These are phyloP conservation scores for Solanum aculeatissimum DNA, from an alignment of 305 asterid species.

Conservation along the genomic window DNA sequence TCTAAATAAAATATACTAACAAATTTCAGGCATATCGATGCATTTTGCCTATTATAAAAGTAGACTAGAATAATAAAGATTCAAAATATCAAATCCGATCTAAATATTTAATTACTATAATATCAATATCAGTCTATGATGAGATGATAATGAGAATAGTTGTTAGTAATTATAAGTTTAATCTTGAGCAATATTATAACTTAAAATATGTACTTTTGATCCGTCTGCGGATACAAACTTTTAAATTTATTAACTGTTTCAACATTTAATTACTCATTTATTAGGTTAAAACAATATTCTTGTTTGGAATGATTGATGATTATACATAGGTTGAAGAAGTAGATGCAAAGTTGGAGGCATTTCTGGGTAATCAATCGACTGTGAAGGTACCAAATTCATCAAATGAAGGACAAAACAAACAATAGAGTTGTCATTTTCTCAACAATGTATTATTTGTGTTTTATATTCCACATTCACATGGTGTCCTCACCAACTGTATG, in stretches of 20 bases:
- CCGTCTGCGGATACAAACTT: too few species aligned
- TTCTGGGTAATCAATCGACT: neutral
- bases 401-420: neutral
- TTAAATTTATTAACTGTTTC: neutral
- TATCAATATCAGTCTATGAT: too few species aligned
- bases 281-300: too few species aligned
- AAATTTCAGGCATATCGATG: too few species aligned
- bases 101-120: neutral
- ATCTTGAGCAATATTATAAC: too few species aligned
- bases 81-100: neutral
- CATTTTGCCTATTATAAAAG: too few species aligned
- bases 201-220: neutral
- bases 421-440: neutral
- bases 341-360: neutral
- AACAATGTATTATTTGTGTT: neutral
- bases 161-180: neutral
- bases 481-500: neutral
- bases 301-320: neutral
- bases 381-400: neutral
- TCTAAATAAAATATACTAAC: too few species aligned
- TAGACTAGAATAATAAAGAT: too few species aligned
- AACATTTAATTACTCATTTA: too few species aligned
- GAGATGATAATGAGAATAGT: neutral
- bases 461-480: neutral
- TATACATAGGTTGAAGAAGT: neutral